Base-by-base conservation (phyloP, 2,329 filamentous ascomycete genomes). In the Tolypocladium tropicale region DNA sequence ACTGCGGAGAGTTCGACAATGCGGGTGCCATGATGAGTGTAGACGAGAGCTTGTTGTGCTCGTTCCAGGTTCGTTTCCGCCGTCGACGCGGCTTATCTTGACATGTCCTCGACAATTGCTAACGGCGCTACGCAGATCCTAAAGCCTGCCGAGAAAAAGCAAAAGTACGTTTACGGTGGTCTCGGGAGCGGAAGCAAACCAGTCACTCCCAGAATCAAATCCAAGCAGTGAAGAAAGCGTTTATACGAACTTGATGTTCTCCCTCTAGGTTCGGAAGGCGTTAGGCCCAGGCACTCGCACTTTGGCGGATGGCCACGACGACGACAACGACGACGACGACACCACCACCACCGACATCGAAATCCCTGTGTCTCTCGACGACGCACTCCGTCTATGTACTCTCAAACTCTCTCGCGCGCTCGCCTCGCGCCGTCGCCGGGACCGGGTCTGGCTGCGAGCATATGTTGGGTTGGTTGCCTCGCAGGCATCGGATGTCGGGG, bases 111-210 rank as follows among this genome's bases (percentile, higher is more conserved):
- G 9, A 23, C 28, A 7, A 21, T 41, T 48, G 39, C 55, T 39
- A 49, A 52, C 51, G 21, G 11, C 53, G 21, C 21, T 12, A 3
- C 41, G 32, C 65, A 95, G 90, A 97, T 99, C 72, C 82, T 99
- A 79, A 99, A 97, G 81, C 94, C 94, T 70, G 94, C 94, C 75
- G 94, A 99, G 84, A 99, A 99, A 87, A 99, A 99, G 87, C 93
- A 96, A 90, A 97, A 97, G 92, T 97, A 95, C 81, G 92, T 95
- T 72, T 82, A 85, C 78, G 80, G 80, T 78, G 80, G 82, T 78
- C 80, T 87, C 75, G 85, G 82, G 77, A 81, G 81, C 77, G 58
- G 60, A 60, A 62, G 61, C 61, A 64, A 62, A 60, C 60, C 63
- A 60, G 58, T 54, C 60, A 60, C 57, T 59, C 59, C 64, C 61